Conservation (phyloP, 129 eudicot species). For the Daucus carota region DH1_v3.0 NC_030384.2:22307501-22308000, state of each 20-base stretch:
- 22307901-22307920: no score
- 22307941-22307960: no score
- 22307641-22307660: constrained; percentile 79
- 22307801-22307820: not conserved
- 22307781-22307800: not conserved
- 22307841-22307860: no score
- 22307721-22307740: constrained; percentile 73
- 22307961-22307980: no score
- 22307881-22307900: no score
- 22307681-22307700: constrained; percentile 94
- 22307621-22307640: constrained; percentile 90
- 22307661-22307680: constrained; percentile 88
- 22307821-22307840: no score
- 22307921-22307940: no score
- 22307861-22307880: no score
- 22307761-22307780: not conserved
- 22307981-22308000: no score
- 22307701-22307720: constrained; percentile 80
- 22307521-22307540: constrained; percentile 81
- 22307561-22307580: not conserved
- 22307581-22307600: not conserved
- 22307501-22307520: constrained; percentile 49
- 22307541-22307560: constrained; percentile 3
- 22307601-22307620: not conserved
- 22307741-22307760: not conserved